Conservation (phyloP, 2,329 filamentous ascomycete genomes). For the Epichloe uncinata region DNA sequence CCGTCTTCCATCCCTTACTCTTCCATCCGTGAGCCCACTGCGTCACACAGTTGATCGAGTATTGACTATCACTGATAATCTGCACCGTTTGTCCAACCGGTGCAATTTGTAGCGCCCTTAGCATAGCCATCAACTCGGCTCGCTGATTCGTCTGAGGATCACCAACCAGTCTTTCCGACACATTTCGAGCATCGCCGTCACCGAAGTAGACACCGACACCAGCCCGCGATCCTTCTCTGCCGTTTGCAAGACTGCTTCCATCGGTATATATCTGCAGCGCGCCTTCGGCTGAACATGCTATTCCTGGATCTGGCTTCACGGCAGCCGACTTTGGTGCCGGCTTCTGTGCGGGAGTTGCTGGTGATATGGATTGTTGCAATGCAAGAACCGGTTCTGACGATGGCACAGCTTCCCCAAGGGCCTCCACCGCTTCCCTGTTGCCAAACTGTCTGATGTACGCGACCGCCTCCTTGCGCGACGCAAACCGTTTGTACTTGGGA, state of each 20-base stretch:
- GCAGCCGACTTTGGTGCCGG: not conserved
- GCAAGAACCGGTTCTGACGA: constrained; percentile 7
- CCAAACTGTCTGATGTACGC: constrained; percentile 50
- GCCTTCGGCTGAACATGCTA: constrained; percentile 7
- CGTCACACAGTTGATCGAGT: constrained; percentile 80
- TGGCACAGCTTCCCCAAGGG: constrained; percentile 19
- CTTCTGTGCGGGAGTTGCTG: constrained; percentile 15
- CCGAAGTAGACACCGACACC: constrained; percentile 55
- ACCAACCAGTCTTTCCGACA: constrained; percentile 66
- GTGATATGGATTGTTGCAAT: constrained; percentile 9
- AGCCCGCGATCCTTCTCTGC: constrained; percentile 37
- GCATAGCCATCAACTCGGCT: constrained; percentile 82
- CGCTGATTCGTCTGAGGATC: constrained; percentile 82
- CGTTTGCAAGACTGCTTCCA: constrained; percentile 48
- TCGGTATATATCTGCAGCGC: constrained; percentile 43
- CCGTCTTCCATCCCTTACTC: constrained; percentile 63
- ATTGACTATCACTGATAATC: constrained; percentile 82
- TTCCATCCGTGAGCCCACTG: constrained; percentile 73
- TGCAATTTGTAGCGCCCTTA: constrained; percentile 67
- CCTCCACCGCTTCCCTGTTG: constrained; percentile 29
- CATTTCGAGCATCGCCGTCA: constrained; percentile 39
- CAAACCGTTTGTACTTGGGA: constrained; percentile 57
- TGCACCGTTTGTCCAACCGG: constrained; percentile 54
- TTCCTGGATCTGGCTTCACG: not conserved
- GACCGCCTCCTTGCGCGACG: constrained; percentile 58